phyloP scores from a whole-genome alignment of 2,329 filamentous ascomycete genomes.

The Sporothrix schenckii region DNA sequence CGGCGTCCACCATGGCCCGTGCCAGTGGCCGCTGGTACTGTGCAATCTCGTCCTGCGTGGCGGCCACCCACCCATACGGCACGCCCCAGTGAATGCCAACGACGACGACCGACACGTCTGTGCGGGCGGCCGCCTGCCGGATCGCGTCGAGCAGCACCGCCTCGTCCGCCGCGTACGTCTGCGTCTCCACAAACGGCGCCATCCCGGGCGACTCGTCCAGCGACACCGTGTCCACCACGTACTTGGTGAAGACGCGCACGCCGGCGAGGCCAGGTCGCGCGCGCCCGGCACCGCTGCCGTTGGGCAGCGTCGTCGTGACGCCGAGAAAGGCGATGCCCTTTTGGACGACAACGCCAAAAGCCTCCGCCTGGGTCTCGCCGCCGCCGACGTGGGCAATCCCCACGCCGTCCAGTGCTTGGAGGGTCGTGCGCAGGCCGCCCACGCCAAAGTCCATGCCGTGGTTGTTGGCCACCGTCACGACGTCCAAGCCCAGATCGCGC shows the following conservation, averaged over 20 bases:
- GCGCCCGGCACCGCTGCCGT: conserved; percentile 9
- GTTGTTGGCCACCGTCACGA: conserved; percentile 24
- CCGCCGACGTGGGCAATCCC: conserved; percentile 1
- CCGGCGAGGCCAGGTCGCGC: conserved; percentile 6
- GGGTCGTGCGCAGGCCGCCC: conserved; percentile 1
- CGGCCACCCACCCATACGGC: conserved; percentile 21
- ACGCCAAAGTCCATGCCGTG: conserved; percentile 25
- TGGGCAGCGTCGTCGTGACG: background rate
- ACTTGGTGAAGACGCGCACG: conserved; percentile 22
- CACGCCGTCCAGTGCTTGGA: background rate
- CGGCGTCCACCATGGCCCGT: conserved; percentile 11
- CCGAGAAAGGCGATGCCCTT: background rate
- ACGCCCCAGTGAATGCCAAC: conserved; percentile 25
- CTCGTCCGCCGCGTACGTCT: conserved; percentile 19
- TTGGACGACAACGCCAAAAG: background rate
- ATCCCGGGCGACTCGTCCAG: conserved; percentile 24
- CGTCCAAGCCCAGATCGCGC: conserved; percentile 1
- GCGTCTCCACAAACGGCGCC: conserved; percentile 27
- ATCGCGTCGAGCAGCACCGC: background rate
- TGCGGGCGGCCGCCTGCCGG: background rate
- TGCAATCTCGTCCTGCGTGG: conserved; percentile 24
- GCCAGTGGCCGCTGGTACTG: conserved; percentile 12
- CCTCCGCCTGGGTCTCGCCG: background rate
- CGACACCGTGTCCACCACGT: conserved; percentile 21
- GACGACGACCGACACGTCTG: background rate